A percentile compares a stretch with the other conserved stretches of the same genome.
phyloP scores from a whole-genome alignment of 345 rosid species.

The Hibiscus syriacus region DNA sequence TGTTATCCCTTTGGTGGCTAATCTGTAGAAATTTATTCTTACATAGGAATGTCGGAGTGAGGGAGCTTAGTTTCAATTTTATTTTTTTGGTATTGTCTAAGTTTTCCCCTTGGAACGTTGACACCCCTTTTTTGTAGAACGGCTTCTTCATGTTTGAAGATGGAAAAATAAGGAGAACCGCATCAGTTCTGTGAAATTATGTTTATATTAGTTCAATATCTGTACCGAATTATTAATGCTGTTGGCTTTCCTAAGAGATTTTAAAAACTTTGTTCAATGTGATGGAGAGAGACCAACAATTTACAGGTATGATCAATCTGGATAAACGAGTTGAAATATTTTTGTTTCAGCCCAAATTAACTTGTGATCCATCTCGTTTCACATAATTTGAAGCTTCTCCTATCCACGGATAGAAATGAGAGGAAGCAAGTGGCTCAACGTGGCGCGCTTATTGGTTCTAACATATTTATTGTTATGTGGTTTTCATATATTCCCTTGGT shows the following conservation, averaged over 20 bases:
- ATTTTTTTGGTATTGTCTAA: background rate
- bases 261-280: background rate
- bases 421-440: no score
- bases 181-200: background rate
- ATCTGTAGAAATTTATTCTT: slow-evolving; percentile 24
- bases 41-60: slow-evolving; percentile 16
- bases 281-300: background rate
- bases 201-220: background rate
- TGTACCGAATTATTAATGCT: no score
- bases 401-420: no score
- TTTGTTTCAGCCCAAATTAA: no score
- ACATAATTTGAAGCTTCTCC: no score
- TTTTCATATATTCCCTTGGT: no score
- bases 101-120: no score
- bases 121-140: slow-evolving; percentile 35
- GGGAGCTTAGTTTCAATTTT: slow-evolving; percentile 16
- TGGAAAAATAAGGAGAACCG: background rate
- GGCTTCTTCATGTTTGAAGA: slow-evolving; percentile 14
- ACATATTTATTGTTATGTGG: background rate
- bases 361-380: no score
- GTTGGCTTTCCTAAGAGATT: no score
- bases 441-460: slow-evolving; percentile 19
- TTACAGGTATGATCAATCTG: no score
- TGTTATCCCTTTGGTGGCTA: slow-evolving; percentile 38
- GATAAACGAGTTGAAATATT: no score